Evolutionary conservation across 1,284 basidiomycete genomes (phyloP).

Genomic region (Heterobasidion irregulare): DNA sequence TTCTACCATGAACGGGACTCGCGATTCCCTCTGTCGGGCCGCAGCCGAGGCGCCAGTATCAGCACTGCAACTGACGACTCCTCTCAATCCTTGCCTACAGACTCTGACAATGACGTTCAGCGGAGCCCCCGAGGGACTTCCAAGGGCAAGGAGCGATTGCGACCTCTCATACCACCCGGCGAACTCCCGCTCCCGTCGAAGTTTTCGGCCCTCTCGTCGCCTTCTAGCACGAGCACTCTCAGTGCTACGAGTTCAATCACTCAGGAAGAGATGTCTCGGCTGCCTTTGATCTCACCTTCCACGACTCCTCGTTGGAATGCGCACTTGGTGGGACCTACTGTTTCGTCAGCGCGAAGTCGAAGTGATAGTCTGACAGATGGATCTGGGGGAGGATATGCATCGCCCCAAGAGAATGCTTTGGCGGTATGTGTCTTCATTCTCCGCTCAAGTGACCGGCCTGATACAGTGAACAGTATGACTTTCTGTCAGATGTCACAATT

Average conservation of each 20-base stretch:
- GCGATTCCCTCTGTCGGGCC: conserved; percentile 26
- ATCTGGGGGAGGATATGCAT: background rate
- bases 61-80: conserved; percentile 35
- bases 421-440: background rate
- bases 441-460: background rate
- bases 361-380: conserved; percentile 41
- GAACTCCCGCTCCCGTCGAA: conserved; percentile 49
- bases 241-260: conserved; percentile 21
- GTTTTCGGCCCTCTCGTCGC: conserved; percentile 31
- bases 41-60: conserved; percentile 47
- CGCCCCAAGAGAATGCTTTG: background rate
- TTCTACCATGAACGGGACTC: conserved; percentile 23
- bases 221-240: conserved; percentile 31
- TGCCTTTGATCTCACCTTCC: conserved; percentile 14
- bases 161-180: conserved; percentile 34
- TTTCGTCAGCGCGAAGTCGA: conserved; percentile 37
- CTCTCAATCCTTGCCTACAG: conserved; percentile 29
- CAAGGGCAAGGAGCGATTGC: conserved; percentile 26
- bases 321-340: conserved; percentile 7
- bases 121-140: background rate
- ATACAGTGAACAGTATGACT: conserved; percentile 17
- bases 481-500: conserved; percentile 35
- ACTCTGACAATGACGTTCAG: conserved; percentile 41
- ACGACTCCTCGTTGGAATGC: background rate
- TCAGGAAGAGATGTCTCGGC: conserved; percentile 28